phyloP scores from a whole-genome alignment of 352 stramenopile genomes.

The Peronospora destructor region DNA sequence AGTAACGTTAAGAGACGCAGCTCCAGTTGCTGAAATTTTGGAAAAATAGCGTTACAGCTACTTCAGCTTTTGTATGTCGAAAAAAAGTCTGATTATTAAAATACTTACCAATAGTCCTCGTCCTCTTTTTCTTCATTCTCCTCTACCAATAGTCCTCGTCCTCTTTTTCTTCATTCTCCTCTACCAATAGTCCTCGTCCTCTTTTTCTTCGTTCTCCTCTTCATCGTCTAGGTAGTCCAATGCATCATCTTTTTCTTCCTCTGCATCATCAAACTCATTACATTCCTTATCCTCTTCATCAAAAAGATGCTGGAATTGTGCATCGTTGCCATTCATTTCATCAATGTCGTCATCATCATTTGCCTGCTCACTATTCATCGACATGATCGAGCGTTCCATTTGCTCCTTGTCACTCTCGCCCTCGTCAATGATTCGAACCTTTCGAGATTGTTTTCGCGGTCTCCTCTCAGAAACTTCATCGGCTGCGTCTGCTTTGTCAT shows the following conservation, averaged over 20 bases:
- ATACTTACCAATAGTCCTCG: slow-evolving; percentile 5
- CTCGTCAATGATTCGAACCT: slow-evolving; percentile 26
- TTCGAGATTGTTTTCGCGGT: slow-evolving; percentile 19
- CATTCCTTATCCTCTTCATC: slow-evolving; percentile 25
- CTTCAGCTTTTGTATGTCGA: no score
- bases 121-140: slow-evolving; percentile 15
- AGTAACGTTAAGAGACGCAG: background rate
- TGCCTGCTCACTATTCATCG: background rate
- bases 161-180: slow-evolving; percentile 10
- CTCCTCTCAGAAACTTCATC: slow-evolving; percentile 2
- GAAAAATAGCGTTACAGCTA: no score
- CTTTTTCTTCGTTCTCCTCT: slow-evolving; percentile 10
- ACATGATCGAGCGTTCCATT: slow-evolving; percentile 14
- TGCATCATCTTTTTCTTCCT: slow-evolving; percentile 16
- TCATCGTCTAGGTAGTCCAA: slow-evolving; percentile 9
- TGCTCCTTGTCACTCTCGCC: slow-evolving; percentile 33
- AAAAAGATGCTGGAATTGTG: background rate
- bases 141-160: background rate
- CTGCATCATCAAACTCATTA: slow-evolving; percentile 14
- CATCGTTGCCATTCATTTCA: background rate
- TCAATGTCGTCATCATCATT: slow-evolving; percentile 7
- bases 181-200: no score
- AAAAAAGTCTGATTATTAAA: background rate
- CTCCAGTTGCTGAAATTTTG: background rate
- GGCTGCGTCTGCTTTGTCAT: slow-evolving; percentile 10